A percentile compares a stretch with the other conserved stretches of the same genome.
phyloP scores from a whole-genome alignment of 148 eudicot genomes.

The Rhododendron ferrugineum region DNA sequence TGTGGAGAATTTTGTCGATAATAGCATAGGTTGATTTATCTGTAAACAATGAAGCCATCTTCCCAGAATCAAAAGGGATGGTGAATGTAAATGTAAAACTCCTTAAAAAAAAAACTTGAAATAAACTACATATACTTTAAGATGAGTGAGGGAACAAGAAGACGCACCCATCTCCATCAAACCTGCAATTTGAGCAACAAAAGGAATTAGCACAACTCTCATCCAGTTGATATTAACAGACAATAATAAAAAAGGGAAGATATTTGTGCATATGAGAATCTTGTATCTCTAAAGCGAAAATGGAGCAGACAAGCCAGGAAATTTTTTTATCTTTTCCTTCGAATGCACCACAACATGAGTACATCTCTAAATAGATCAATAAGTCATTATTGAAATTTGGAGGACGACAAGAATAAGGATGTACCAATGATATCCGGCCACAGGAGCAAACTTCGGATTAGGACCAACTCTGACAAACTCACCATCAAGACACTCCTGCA shows the following conservation, averaged over 20 bases:
- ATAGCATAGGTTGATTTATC: background rate
- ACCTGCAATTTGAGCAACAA: conserved; percentile 52
- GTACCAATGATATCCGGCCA: conserved; percentile 97
- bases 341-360: background rate
- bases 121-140: background rate
- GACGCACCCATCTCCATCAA: conserved; percentile 98
- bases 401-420: background rate
- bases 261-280: background rate
- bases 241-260: background rate
- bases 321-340: background rate
- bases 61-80: background rate
- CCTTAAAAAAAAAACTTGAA: background rate
- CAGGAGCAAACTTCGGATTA: conserved; percentile 82
- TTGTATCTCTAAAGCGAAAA: background rate
- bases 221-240: background rate
- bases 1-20: background rate
- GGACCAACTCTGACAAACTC: conserved; percentile 98
- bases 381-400: background rate
- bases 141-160: conserved; percentile 2
- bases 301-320: background rate
- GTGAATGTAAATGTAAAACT: background rate
- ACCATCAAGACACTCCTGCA: conserved; percentile 91
- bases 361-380: background rate
- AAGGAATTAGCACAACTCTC: conserved; percentile 8
- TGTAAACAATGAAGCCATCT: background rate